Percentiles rank a stretch among this genome's conserved stretches.
phyloP scores from a whole-genome alignment of 257 asterid genomes.

The Solanum pennellii region DNA sequence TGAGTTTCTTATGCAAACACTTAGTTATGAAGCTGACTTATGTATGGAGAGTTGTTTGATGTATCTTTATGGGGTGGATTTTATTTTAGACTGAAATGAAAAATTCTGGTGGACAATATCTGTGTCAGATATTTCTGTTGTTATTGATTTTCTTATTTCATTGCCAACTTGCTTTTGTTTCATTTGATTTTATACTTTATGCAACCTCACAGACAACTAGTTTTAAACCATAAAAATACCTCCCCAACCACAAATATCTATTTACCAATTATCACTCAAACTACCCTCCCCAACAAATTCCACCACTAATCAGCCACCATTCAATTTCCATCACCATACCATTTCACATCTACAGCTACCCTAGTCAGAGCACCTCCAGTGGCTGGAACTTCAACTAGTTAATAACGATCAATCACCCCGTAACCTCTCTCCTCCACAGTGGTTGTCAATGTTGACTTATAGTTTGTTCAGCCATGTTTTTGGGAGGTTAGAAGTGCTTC shows the following conservation, averaged over 20 bases:
- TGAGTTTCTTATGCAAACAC: constrained; percentile 2
- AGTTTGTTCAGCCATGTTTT: background rate
- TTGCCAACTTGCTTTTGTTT: background rate
- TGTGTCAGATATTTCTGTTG: background rate
- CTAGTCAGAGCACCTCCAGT: background rate
- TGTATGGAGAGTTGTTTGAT: constrained; percentile 5
- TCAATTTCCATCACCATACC: background rate
- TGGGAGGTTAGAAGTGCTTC: background rate
- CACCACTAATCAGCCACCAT: background rate
- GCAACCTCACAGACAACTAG: background rate
- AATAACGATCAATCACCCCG: background rate
- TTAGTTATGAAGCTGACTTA: background rate
- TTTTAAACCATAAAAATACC: background rate
- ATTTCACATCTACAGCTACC: background rate
- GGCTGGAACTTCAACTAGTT: background rate
- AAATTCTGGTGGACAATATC: background rate
- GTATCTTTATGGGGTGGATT: constrained; percentile 4
- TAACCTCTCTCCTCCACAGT: background rate
- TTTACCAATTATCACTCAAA: background rate
- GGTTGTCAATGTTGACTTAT: background rate
- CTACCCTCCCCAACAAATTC: background rate
- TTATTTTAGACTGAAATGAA: background rate
- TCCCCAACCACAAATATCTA: background rate
- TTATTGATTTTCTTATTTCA: background rate
- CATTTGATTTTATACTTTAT: background rate